Conservation (phyloP, 2,329 filamentous ascomycete species). For the Sporothrix mexicana region DNA sequence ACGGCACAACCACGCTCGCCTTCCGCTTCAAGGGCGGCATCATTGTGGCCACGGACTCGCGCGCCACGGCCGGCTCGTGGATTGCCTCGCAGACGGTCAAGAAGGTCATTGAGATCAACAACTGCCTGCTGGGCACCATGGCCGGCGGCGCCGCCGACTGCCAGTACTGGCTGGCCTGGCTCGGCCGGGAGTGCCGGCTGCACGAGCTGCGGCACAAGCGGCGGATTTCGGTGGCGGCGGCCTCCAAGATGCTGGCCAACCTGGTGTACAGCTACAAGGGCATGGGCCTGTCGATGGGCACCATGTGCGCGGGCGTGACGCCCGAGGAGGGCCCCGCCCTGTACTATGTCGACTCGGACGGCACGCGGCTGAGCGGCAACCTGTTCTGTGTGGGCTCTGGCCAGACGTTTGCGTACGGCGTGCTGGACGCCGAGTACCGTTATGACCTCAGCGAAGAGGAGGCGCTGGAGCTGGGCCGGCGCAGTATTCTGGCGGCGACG, state of each 20-base stretch:
- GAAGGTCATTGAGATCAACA: constrained; percentile 99
- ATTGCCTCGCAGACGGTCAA: constrained; percentile 99
- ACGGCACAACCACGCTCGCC: constrained; percentile 96
- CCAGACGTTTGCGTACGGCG: constrained; percentile 98
- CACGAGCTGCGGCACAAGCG: constrained; percentile 99
- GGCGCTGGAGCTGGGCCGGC: constrained; percentile 85
- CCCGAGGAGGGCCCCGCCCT: constrained; percentile 94
- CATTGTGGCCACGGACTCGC: constrained; percentile 96
- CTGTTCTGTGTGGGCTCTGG: constrained; percentile 98
- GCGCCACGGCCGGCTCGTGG: constrained; percentile 97
- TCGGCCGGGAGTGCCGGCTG: constrained; percentile 98
- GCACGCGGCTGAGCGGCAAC: constrained; percentile 89
- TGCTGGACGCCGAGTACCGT: constrained; percentile 91
- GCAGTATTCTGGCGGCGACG: constrained; percentile 94
- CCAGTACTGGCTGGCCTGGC: constrained; percentile 99
- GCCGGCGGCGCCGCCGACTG: constrained; percentile 98
- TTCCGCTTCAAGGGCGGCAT: constrained; percentile 99
- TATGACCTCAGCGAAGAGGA: constrained; percentile 89
- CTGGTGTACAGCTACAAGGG: constrained; percentile 98
- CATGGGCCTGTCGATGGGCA: constrained; percentile 98
- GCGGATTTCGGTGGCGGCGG: constrained; percentile 95
- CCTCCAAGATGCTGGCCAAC: constrained; percentile 98
- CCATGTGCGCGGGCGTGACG: constrained; percentile 98
- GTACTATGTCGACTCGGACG: constrained; percentile 99
- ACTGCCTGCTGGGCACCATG: constrained; percentile 93